Conservation (phyloP, 2,329 filamentous ascomycete species). For the Pseudogymnoascus sp. region DNA sequence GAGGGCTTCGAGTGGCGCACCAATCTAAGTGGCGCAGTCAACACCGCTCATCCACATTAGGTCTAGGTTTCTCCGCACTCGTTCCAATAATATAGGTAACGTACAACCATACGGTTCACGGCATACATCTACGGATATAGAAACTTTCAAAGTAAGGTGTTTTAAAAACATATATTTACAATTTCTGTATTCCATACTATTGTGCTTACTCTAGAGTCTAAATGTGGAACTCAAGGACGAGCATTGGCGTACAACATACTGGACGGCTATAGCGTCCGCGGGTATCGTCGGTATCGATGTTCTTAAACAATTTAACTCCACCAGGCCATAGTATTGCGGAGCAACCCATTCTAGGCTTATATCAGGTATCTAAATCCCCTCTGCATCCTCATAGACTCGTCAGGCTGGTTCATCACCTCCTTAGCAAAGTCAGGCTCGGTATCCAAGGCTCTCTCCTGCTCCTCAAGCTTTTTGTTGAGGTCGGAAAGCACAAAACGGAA, state of each 20-base stretch:
- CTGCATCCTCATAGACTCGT: slow-evolving; percentile 37
- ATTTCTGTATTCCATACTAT: neutral
- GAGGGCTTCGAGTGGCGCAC: neutral
- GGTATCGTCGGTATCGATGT: neutral
- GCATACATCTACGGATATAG: neutral
- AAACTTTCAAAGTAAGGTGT: neutral
- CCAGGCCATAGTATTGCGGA: neutral
- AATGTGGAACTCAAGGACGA: neutral
- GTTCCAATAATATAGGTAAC: neutral
- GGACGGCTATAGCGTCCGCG: neutral
- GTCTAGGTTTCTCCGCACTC: neutral
- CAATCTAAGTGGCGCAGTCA: neutral
- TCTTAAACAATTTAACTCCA: slow-evolving; percentile 3
- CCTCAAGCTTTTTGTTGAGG: slow-evolving; percentile 40
- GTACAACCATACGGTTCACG: neutral
- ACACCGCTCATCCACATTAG: neutral
- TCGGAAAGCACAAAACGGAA: slow-evolving; percentile 39
- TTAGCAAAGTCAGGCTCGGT: slow-evolving; percentile 31
- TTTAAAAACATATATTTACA: neutral
- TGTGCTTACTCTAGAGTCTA: neutral
- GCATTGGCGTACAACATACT: neutral
- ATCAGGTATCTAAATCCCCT: slow-evolving; percentile 41
- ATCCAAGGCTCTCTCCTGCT: slow-evolving; percentile 32
- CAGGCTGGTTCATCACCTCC: slow-evolving; percentile 34
- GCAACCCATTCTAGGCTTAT: slow-evolving; percentile 18